Conservation (phyloP, 2,329 filamentous ascomycete species). For the Alternaria sp. region DNA sequence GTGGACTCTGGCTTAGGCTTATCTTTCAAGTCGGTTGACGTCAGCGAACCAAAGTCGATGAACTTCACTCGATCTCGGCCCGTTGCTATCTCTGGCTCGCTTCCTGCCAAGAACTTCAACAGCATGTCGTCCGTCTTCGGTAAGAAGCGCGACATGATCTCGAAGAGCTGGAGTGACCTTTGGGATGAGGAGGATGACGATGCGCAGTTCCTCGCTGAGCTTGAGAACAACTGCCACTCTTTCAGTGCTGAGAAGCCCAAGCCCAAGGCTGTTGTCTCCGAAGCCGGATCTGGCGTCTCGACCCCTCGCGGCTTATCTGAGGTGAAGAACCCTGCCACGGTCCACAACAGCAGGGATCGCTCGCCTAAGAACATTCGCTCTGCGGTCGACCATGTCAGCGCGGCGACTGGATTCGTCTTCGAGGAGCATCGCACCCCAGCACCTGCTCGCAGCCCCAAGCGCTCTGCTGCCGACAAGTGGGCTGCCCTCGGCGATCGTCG, state of each 20-base stretch:
- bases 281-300: conserved; percentile 53
- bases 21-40: conserved; percentile 73
- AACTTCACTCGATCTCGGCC: conserved; percentile 68
- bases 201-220: conserved; percentile 59
- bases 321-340: conserved; percentile 59
- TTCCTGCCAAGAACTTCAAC: conserved; percentile 69
- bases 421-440: conserved; percentile 62
- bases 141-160: conserved; percentile 76
- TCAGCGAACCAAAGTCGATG: conserved; percentile 57
- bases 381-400: conserved; percentile 68
- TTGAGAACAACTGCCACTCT: conserved; percentile 64
- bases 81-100: conserved; percentile 78
- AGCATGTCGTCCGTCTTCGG: conserved; percentile 83
- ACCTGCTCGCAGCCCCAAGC: conserved; percentile 66
- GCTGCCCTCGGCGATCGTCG: conserved; percentile 83
- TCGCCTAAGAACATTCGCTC: conserved; percentile 48
- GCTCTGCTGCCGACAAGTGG: conserved; percentile 80
- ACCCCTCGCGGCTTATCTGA: conserved; percentile 62
- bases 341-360: conserved; percentile 56
- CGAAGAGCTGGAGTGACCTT: conserved; percentile 99
- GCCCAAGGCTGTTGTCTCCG: conserved; percentile 42
- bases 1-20: conserved; percentile 80
- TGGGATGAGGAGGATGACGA: conserved; percentile 97
- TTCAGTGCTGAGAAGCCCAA: conserved; percentile 44
- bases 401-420: conserved; percentile 75